Evolutionary conservation across 2,329 filamentous ascomycete genomes (phyloP), one percentile per base, ranked within the genome.

Genomic region (Nothophoma quercina): DNA sequence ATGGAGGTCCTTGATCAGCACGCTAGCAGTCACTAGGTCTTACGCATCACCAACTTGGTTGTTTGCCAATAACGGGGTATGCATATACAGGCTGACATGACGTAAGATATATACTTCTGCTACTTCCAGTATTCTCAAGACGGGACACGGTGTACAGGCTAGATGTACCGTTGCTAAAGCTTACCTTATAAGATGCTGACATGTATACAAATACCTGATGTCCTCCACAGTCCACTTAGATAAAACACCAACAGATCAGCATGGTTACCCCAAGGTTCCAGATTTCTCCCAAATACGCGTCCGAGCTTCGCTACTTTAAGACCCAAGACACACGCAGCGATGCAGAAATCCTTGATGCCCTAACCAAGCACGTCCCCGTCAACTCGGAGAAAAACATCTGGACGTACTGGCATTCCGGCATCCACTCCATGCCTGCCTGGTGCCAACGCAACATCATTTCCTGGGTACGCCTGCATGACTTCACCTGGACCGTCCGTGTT

Each of bases 361-460:
- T 36, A 7, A 23, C 19, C 18, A 13, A 16, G 3, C 42, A 38
- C 19, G 3, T 7, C 10, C 43, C 33, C 23, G 15, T 46, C 16
- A 30, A 25, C 21, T 38, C 26, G 1, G 43, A 38, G 18, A 38
- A 36, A 10, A 38, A 38, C 25, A 46, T 38, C 3, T 46, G 41
- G 29, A 44, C 21, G 13, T 44, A 26, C 41, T 44, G 41, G 33
- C 38, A 45, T 23, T 18, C 42, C 5, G 32, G 33, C 23, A 29
- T 36, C 23, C 6, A 10, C 2, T 22, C 33, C 7, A 45, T 45
- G 33, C 25, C 32, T 3, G 7, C 23, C n/a, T 26, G 12, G 25
- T 12, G 25, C 25, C 25, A 26, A 12, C 25, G 25, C 12, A 26
- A 26, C 25, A 26, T 26, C 12, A 12, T 26, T 12, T 7, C 6